These are phyloP conservation scores for Nephelium lappaceum DNA, from an alignment of 345 rosid genomes.

Conservation along the genomic window DNA sequence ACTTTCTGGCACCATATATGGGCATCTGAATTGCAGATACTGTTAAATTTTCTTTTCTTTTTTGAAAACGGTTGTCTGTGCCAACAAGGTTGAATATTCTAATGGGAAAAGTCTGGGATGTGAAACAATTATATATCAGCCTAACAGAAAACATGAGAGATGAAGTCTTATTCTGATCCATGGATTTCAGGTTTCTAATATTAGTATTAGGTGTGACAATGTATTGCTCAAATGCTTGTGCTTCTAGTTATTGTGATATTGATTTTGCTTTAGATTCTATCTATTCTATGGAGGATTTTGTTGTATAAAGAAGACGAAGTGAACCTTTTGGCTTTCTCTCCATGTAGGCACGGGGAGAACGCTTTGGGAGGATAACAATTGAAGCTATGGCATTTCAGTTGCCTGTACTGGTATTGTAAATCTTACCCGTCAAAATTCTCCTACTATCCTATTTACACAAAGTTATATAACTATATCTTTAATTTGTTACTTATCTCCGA, in stretches of 20 bases:
- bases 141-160: background rate
- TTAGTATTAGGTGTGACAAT: background rate
- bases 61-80: too few relatives aligned
- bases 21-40: background rate
- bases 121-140: background rate
- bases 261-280: background rate
- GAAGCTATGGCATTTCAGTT: conserved; percentile 67
- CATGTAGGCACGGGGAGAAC: conserved; percentile 51
- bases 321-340: background rate
- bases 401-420: conserved; percentile 51
- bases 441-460: background rate
- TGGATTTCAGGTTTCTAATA: background rate
- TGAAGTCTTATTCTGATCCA: background rate
- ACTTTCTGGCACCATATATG: background rate
- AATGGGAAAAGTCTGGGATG: background rate
- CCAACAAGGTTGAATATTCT: background rate
- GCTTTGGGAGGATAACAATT: conserved; percentile 65
- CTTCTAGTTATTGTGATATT: background rate
- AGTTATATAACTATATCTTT: background rate
- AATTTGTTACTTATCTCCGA: background rate
- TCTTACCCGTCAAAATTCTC: background rate
- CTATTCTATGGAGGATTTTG: background rate
- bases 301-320: conserved; percentile 3
- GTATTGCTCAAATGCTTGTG: background rate
- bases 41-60: background rate